Conservation (phyloP, 2,329 filamentous ascomycete species). For the Sphaceloma murrayae region DNA sequence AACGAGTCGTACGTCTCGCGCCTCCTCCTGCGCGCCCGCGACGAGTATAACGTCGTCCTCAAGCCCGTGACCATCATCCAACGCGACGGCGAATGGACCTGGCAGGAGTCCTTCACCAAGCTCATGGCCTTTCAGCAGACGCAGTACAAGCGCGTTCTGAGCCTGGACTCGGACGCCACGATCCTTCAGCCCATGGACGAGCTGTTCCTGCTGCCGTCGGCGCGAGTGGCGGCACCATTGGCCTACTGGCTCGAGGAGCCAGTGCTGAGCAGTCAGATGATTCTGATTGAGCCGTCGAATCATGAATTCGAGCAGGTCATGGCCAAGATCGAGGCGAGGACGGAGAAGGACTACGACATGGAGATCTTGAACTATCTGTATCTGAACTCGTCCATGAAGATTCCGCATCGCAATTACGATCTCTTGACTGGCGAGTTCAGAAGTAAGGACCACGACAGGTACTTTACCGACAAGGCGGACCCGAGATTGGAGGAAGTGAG, state of each 20-base stretch:
- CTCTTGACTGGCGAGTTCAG: slow-evolving; percentile 57
- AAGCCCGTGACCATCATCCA: slow-evolving; percentile 36
- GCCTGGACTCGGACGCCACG: slow-evolving; percentile 55
- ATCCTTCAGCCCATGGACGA: slow-evolving; percentile 59
- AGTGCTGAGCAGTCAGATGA: slow-evolving; percentile 19
- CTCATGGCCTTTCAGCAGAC: slow-evolving; percentile 59
- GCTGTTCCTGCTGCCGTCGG: slow-evolving; percentile 55
- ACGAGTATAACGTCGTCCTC: slow-evolving; percentile 42
- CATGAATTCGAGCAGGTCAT: slow-evolving; percentile 18
- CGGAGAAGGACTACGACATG: slow-evolving; percentile 45
- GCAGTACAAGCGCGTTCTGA: slow-evolving; percentile 50
- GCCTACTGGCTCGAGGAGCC: slow-evolving; percentile 55
- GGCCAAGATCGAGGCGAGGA: slow-evolving; percentile 11
- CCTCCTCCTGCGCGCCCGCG: slow-evolving; percentile 32
- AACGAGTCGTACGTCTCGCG: not conserved
- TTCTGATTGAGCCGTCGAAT: slow-evolving; percentile 21
- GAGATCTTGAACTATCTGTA: slow-evolving; percentile 57
- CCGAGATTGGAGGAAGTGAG: slow-evolving; percentile 32
- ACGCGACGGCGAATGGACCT: slow-evolving; percentile 34
- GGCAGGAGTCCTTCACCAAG: slow-evolving; percentile 58
- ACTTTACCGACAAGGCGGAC: slow-evolving; percentile 39
- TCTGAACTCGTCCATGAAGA: slow-evolving; percentile 48
- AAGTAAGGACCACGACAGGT: slow-evolving; percentile 41
- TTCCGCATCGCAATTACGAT: slow-evolving; percentile 56
- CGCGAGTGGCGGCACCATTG: slow-evolving; percentile 56